Percentiles rank a stretch among this genome's conserved stretches.
Evolutionary conservation across 768 basidiomycete genomes (phyloP).

Genomic region (Podaxis carcinomalis): DNA sequence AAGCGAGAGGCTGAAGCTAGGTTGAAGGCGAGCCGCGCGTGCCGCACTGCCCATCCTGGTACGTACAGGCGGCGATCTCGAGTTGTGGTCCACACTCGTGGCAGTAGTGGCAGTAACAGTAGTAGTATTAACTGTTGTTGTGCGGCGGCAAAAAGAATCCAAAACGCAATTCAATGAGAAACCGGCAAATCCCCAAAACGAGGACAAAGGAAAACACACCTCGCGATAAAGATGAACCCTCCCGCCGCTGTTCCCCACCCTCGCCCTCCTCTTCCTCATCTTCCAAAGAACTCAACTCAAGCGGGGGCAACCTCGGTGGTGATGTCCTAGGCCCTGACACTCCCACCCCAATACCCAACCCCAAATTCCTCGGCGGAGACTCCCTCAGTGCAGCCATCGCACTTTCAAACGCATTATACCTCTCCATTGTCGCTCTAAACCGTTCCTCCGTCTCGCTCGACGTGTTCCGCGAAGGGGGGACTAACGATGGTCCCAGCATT

Average conservation of each 20-base stretch:
- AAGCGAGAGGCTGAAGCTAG: background rate
- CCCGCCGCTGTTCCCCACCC: background rate
- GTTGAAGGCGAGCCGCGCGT: background rate
- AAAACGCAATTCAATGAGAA: background rate
- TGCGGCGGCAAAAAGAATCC: background rate
- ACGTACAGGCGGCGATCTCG: background rate
- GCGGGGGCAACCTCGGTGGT: constrained; percentile 10
- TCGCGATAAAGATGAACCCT: background rate
- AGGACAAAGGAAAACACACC: background rate
- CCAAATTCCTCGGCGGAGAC: background rate
- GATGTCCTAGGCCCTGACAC: background rate
- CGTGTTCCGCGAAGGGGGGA: background rate
- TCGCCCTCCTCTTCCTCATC: background rate
- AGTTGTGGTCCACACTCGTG: background rate
- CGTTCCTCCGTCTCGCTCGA: background rate
- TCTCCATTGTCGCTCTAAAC: constrained; percentile 8
- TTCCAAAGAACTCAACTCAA: constrained; percentile 2
- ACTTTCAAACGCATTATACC: constrained; percentile 8
- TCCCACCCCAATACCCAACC: background rate
- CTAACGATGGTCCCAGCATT: too few species aligned
- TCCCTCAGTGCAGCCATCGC: constrained; percentile 7
- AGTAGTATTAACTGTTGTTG: background rate
- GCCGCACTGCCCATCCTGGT: background rate
- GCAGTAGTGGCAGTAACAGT: background rate
- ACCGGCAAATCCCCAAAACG: background rate